Percentiles rank a stretch among this genome's conserved stretches.
Conservation (phyloP, 2,329 filamentous ascomycete genomes). For the Coniochaeta sp. region DNA sequence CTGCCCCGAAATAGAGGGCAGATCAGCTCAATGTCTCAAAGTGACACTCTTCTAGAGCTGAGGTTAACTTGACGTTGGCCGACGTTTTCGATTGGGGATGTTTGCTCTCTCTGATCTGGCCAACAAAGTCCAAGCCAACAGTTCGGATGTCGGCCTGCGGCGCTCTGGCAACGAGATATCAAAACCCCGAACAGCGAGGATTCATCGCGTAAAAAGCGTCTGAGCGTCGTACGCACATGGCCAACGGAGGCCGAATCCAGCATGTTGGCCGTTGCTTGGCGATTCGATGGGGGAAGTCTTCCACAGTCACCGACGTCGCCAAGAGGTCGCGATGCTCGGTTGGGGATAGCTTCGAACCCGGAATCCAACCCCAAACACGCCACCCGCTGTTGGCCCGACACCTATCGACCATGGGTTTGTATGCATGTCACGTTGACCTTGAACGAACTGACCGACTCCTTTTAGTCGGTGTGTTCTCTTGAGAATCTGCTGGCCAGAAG, state of each 20-base stretch:
- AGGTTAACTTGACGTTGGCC: not conserved
- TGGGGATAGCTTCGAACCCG: not conserved
- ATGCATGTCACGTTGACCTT: not conserved
- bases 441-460: not conserved
- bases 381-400: not conserved
- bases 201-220: not conserved
- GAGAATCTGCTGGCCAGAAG: not conserved
- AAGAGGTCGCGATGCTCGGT: not conserved
- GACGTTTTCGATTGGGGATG: not conserved
- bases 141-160: not conserved
- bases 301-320: not conserved
- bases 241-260: not conserved
- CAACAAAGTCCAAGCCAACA: not conserved
- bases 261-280: not conserved
- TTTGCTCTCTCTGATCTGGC: not conserved
- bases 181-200: not conserved
- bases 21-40: not conserved
- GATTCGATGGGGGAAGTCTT: not conserved
- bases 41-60: not conserved
- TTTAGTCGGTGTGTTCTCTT: too few species aligned
- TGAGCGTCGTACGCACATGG: not conserved
- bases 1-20: not conserved
- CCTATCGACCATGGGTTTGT: not conserved
- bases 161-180: not conserved
- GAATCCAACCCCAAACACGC: not conserved